Evolutionary conservation across 768 basidiomycete genomes (phyloP).

Genomic region (Trametes meyenii): DNA sequence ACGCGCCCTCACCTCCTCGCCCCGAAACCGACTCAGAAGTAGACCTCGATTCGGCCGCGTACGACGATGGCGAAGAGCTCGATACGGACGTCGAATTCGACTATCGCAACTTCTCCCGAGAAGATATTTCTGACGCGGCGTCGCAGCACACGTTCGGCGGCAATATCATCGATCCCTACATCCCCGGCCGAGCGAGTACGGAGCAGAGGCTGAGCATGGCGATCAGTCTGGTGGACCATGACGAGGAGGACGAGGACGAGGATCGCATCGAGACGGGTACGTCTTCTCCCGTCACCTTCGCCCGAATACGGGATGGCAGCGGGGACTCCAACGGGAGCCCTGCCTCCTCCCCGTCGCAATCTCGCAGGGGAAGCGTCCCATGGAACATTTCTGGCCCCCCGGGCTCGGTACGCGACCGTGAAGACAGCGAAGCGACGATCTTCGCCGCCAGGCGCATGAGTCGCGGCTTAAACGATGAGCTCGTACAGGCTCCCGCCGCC

Average conservation of each 20-base stretch:
- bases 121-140: conserved; percentile 43
- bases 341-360: conserved; percentile 8
- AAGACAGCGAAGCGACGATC: conserved; percentile 60
- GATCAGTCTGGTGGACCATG: conserved; percentile 44
- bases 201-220: conserved; percentile 28
- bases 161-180: conserved; percentile 29
- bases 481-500: conserved; percentile 20
- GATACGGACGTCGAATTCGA: conserved; percentile 40
- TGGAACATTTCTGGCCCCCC: conserved; percentile 54
- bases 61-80: conserved; percentile 31
- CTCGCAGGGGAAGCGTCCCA: conserved; percentile 61
- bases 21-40: conserved; percentile 20
- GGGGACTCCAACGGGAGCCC: conserved; percentile 10
- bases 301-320: conserved; percentile 17
- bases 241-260: conserved; percentile 23
- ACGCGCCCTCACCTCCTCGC: conserved; percentile 10
- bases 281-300: conserved; percentile 21
- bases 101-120: conserved; percentile 28
- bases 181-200: not conserved
- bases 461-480: conserved; percentile 58
- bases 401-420: conserved; percentile 46
- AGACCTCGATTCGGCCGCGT: conserved; percentile 23
- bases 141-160: conserved; percentile 55
- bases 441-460: conserved; percentile 50
- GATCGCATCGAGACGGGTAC: conserved; percentile 10